Percentiles rank a stretch among this genome's conserved stretches.
Conservation (phyloP, 2,329 filamentous ascomycete species). For the Mycocentrospora acerina region DNA sequence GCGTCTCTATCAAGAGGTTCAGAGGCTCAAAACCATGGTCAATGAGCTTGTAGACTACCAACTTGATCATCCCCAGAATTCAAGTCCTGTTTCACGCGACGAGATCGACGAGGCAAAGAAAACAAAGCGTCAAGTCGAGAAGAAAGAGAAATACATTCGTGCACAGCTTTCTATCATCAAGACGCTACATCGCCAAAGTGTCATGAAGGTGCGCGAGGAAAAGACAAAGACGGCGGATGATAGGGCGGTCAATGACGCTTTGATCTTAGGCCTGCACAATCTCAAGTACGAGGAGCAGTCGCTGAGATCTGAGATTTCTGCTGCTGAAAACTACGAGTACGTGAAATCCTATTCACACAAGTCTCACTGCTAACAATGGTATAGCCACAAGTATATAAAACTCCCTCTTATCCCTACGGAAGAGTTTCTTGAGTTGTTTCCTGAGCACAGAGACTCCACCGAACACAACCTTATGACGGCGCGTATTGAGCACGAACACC, state of each 20-base stretch:
- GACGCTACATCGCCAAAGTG: conserved; percentile 78
- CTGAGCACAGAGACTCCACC: conserved; percentile 70
- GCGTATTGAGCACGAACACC: conserved; percentile 86
- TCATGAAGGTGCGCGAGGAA: conserved; percentile 78
- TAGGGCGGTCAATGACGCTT: conserved; percentile 83
- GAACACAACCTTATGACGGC: conserved; percentile 85
- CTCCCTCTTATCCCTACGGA: conserved; percentile 82
- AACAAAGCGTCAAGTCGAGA: conserved; percentile 25
- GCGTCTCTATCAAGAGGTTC: conserved; percentile 31
- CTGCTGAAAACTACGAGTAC: conserved; percentile 89
- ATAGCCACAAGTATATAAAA: conserved; percentile 81
- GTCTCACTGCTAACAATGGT: conserved; percentile 12
- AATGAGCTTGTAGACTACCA: conserved; percentile 37
- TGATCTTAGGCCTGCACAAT: conserved; percentile 93
- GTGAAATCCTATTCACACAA: conserved; percentile 38
- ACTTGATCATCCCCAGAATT: conserved; percentile 24
- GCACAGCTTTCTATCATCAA: conserved; percentile 63
- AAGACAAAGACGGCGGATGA: conserved; percentile 85
- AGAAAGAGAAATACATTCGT: conserved; percentile 70
- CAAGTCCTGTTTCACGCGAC: conserved; percentile 19
- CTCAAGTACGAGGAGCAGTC: conserved; percentile 95
- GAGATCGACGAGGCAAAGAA: conserved; percentile 29
- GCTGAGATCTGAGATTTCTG: conserved; percentile 82
- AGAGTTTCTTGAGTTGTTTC: conserved; percentile 75
- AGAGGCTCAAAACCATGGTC: conserved; percentile 34